Evolutionary conservation across 2,329 filamentous ascomycete species (phyloP), one percentile per base, ranked within the genome.

Genomic region (Chrysoporthe puriensis): DNA sequence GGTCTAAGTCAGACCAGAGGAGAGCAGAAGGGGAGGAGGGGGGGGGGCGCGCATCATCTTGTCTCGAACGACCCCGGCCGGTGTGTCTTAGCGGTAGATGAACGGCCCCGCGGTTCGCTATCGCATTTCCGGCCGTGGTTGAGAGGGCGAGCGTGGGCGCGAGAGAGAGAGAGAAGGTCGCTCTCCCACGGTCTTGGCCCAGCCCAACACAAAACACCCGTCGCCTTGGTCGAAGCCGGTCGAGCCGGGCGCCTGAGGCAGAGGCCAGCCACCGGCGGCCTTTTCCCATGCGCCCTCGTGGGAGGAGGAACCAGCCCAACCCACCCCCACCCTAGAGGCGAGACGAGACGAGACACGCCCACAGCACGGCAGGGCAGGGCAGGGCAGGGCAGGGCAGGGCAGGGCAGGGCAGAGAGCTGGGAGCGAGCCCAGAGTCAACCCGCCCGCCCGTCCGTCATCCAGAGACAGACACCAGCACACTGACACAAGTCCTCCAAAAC

Each of bases 41-140:
- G 26, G n/a, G 32, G 52, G 54, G 54, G 59, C 56, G 62, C 62
- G 62, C 66, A 54, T 34, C 26, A 54, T 68, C 67, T 59, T 67
- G 66, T 64, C 61, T 67, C 61, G 50, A 52, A 60, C 46, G 63
- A 48, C 60, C 64, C 62, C 59, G 54, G 48, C 34, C 54, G 52
- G 56, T 69, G 56, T 69, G 67, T 69, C 67, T 69, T 54, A 54
- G 21, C 26, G 32, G 50, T 62, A 64, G 46, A 57, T 64, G 64
- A 32, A 54, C 42, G 18, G 60, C 56, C 59, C 67, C 59, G 60
- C 59, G 61, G 44, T 54, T 54, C 67, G 43, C 60, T 63, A 66
- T 36, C n/a, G 50, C 63, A 52, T 59, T 69, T 66, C 59, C 63
- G 58, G 60, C 36, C 43, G 43, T 61, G 58, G 43, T 61, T 61